Evolutionary conservation across 2,329 filamentous ascomycete species (phyloP).

Genomic region (Alternaria solani): DNA sequence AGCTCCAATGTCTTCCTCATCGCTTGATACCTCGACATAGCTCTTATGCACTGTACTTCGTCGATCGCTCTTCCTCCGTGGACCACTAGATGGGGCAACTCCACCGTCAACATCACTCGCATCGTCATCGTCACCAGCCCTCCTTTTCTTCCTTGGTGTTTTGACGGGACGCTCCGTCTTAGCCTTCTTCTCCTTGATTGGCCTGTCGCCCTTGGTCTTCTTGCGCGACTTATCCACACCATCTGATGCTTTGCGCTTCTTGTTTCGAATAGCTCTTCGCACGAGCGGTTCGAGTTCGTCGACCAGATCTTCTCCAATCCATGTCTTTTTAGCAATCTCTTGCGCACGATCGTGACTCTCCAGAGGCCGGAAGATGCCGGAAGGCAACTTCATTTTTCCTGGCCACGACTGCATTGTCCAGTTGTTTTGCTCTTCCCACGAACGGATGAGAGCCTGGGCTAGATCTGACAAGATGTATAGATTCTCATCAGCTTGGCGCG

Average conservation of each 20-base stretch:
- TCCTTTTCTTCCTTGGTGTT: conserved; percentile 50
- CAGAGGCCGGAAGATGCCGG: conserved; percentile 78
- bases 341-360: conserved; percentile 80
- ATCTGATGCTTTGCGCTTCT: conserved; percentile 53
- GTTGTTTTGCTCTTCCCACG: conserved; percentile 84
- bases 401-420: conserved; percentile 88
- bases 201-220: conserved; percentile 45
- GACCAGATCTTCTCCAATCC: conserved; percentile 76
- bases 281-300: conserved; percentile 81
- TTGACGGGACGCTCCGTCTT: conserved; percentile 43
- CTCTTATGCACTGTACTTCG: conserved; percentile 51
- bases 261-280: conserved; percentile 70
- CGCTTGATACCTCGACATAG: conserved; percentile 56
- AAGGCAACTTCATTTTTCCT: conserved; percentile 80
- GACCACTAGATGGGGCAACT: conserved; percentile 49
- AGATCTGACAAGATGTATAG: conserved; percentile 90
- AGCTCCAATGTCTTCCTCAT: conserved; percentile 51
- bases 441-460: conserved; percentile 79
- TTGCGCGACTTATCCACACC: conserved; percentile 42
- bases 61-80: conserved; percentile 53
- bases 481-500: conserved; percentile 65
- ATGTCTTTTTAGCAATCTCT: conserved; percentile 85
- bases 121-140: conserved; percentile 42
- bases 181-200: conserved; percentile 42
- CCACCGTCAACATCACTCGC: conserved; percentile 40